Evolutionary conservation across 805 yeast genomes (phyloP).

Genomic region (Yarrowia hollandica): DNA sequence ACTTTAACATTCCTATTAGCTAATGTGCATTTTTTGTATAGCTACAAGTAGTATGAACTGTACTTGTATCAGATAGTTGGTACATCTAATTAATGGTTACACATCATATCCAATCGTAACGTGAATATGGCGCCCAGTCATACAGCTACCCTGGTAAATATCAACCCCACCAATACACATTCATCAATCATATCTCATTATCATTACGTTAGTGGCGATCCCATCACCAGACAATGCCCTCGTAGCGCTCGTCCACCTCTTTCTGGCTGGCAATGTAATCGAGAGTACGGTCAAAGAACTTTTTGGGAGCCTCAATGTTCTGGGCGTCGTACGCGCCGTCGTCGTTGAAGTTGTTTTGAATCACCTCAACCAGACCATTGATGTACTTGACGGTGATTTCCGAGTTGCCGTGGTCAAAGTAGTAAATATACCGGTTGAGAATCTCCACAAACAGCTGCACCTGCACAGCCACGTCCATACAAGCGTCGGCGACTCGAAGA

Average conservation of each 20-base stretch:
- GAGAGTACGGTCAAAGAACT: conserved; percentile 71
- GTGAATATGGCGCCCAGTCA: not conserved
- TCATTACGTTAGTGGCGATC: conserved; percentile 13
- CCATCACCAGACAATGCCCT: conserved; percentile 46
- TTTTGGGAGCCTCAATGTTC: conserved; percentile 45
- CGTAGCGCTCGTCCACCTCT: conserved; percentile 67
- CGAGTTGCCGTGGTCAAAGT: conserved; percentile 76
- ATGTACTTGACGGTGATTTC: conserved; percentile 70
- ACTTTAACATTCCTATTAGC: too few species aligned
- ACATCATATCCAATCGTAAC: not conserved
- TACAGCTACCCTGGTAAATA: not conserved
- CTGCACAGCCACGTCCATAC: conserved; percentile 75
- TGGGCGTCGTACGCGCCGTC: conserved; percentile 33
- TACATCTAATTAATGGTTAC: too few species aligned
- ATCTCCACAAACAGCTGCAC: conserved; percentile 87
- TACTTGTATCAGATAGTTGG: too few species aligned
- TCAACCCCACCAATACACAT: not conserved
- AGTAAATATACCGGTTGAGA: conserved; percentile 79
- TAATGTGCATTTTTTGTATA: too few species aligned
- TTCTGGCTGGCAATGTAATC: conserved; percentile 68
- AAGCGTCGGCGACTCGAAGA: conserved; percentile 87
- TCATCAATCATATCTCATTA: conserved; percentile 29
- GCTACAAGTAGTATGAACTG: too few species aligned
- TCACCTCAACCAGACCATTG: conserved; percentile 82
- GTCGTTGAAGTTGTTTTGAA: conserved; percentile 45